Evolutionary conservation across 2,329 filamentous ascomycete species (phyloP), one percentile per base, ranked within the genome.

Genomic region (Pyrenochaeta sp.): DNA sequence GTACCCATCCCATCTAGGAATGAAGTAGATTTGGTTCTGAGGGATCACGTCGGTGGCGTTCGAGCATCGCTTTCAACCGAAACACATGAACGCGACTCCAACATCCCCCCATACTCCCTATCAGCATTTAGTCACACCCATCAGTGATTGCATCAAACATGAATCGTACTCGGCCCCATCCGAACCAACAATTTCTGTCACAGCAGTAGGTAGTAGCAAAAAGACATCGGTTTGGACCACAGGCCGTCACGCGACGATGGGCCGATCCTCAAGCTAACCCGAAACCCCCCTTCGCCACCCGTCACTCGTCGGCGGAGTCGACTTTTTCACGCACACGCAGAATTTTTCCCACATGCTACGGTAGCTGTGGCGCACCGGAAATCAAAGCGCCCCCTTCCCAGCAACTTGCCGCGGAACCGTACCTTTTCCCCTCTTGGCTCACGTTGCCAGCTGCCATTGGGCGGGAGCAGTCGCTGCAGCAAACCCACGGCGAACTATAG

Each of bases 301-400:
- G 24, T 49, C 48, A 46, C 35, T 29, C 28, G 45, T 41, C 38
- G 48, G 56, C 28, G 21, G 41, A 50, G 30, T 28, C 30, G 47
- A 23, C 43, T 54, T n/a, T n/a, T n/a, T n/a, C n/a, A n/a, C n/a
- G n/a, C 56, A 48, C 26, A 23, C 47, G 61, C 60, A 65, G 55
- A 67, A 27, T 61, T 67, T 66, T 65, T 40, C 35, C n/a, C n/a
- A n/a, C n/a, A n/a, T 48, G 47, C 24, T 42, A 39, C n/a, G 41
- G 22, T 31, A 44, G 35, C 38, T 32, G n/a, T n/a, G n/a, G n/a
- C n/a, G n/a, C n/a, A n/a, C n/a, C n/a, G n/a, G n/a, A n/a, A n/a
- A n/a, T n/a, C n/a, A n/a, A n/a, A n/a, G n/a, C n/a, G n/a, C n/a
- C n/a, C n/a, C n/a, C n/a, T n/a, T n/a, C n/a, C n/a, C n/a, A n/a